Evolutionary conservation across 164 flowering plant species (phyloP), one percentile per base, ranked within the genome.

Genomic region (Buxus sempervirens): DNA sequence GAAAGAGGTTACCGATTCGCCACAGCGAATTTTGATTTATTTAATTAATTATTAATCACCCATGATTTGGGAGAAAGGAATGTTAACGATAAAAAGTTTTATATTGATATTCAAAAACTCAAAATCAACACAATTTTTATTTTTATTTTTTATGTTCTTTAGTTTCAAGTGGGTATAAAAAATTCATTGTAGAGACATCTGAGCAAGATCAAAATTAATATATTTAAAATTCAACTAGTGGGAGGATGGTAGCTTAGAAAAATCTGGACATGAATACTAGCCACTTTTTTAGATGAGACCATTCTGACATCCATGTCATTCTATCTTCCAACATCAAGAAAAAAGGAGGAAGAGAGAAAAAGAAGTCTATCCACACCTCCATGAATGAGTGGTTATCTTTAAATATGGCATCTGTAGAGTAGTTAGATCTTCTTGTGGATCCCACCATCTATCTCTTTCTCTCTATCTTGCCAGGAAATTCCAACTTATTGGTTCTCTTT

Each of bases 261-360:
- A 53, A 65, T 23, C 28, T 32, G 53, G 19, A 15, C 65, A 22
- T 54, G 54, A 57, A 62, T 36, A 67, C 48, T 23, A 28, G 38
- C 42, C 67, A 62, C 12, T 41, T 41, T 41, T 62, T 56, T 27
- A 67, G 26, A 41, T 55, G 67, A 71, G 49, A 12, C 61, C 25
- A 7, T 56, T 54, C 62, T 66, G 58, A 60, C 75, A 72, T 66
- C 66, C 60, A 51, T 53, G 58, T 56, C 58, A 38, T 38, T 62
- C 70, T 28, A 49, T 12, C 66, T 56, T 54, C 45, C 71, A 54
- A 63, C 62, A 56, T 22, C 23, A n/a, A 72, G 53, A 65, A 58
- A 58, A n/a, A 64, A n/a, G 5, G 18, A 45, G 57, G 19, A 6
- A 42, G 38, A 22, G 42, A 56, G 24, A 55, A 51, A 12, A 12